Conservation (phyloP, 345 rosid species). For the Brassica rapa region DNA sequence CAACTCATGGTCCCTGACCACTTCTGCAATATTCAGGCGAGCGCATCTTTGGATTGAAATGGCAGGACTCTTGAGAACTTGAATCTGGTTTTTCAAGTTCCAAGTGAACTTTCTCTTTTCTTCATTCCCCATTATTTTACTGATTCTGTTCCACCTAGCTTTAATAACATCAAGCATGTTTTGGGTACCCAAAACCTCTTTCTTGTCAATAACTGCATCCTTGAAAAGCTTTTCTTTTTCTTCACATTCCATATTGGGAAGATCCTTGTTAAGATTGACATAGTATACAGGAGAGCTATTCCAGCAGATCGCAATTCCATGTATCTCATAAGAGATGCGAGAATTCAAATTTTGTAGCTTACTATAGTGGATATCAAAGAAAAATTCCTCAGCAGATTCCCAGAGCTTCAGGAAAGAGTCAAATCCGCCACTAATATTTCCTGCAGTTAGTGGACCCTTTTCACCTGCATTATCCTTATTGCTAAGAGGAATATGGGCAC, state of each 20-base stretch:
- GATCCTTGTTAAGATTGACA: slow-evolving; percentile 77
- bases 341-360: slow-evolving; percentile 55
- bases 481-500: slow-evolving; percentile 31
- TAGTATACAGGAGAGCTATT: slow-evolving; percentile 80
- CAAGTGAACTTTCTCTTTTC: slow-evolving; percentile 74
- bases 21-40: slow-evolving; percentile 45
- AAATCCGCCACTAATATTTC: slow-evolving; percentile 67
- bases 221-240: slow-evolving; percentile 40
- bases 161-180: slow-evolving; percentile 52
- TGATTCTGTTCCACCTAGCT: slow-evolving; percentile 71
- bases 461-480: slow-evolving; percentile 47
- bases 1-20: slow-evolving; percentile 50
- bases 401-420: slow-evolving; percentile 87
- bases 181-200: slow-evolving; percentile 38
- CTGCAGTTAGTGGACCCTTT: slow-evolving; percentile 76
- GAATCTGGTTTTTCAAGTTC: slow-evolving; percentile 89
- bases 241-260: slow-evolving; percentile 49
- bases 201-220: slow-evolving; percentile 44
- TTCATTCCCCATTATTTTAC: slow-evolving; percentile 66
- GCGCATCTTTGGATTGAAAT: slow-evolving; percentile 70
- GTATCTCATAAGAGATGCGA: slow-evolving; percentile 62
- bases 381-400: slow-evolving; percentile 67
- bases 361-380: slow-evolving; percentile 81
- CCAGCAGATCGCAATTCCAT: slow-evolving; percentile 95
- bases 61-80: slow-evolving; percentile 69